Conservation (phyloP, 768 basidiomycete species). For the Tricholomella constricta region DNA sequence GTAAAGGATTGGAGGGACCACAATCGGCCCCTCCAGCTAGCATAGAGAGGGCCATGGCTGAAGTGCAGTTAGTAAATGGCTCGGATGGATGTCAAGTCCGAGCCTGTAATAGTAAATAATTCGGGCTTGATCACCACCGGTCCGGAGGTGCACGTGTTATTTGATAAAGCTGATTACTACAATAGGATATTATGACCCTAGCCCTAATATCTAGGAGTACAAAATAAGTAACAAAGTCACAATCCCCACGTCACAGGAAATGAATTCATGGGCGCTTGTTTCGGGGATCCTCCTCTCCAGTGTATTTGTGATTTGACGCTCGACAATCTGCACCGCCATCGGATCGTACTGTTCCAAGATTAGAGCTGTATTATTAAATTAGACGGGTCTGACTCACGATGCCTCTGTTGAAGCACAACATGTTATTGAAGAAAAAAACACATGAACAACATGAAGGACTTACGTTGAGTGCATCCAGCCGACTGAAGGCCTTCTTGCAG, state of each 20-base stretch:
- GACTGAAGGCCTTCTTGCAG: constrained; percentile 93
- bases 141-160: constrained; percentile 16
- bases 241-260: constrained; percentile 6
- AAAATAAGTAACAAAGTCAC: background rate
- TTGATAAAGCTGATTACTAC: constrained; percentile 20
- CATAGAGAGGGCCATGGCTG: constrained; percentile 75
- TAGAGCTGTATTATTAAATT: constrained; percentile 15
- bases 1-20: constrained; percentile 83
- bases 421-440: constrained; percentile 7
- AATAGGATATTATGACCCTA: constrained; percentile 21
- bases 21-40: constrained; percentile 79
- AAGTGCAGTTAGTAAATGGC: background rate
- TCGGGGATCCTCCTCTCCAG: constrained; percentile 27
- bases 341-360: constrained; percentile 64
- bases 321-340: constrained; percentile 84
- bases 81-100: background rate
- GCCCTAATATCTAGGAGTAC: constrained; percentile 19
- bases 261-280: constrained; percentile 16
- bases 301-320: constrained; percentile 41
- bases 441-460: constrained; percentile 38
- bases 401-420: constrained; percentile 53
- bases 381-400: constrained; percentile 54
- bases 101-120: background rate
- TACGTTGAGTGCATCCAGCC: constrained; percentile 93
- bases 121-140: constrained; percentile 2